Conservation (phyloP, 805 yeast genomes). For the Torulaspora franciscae region DNA sequence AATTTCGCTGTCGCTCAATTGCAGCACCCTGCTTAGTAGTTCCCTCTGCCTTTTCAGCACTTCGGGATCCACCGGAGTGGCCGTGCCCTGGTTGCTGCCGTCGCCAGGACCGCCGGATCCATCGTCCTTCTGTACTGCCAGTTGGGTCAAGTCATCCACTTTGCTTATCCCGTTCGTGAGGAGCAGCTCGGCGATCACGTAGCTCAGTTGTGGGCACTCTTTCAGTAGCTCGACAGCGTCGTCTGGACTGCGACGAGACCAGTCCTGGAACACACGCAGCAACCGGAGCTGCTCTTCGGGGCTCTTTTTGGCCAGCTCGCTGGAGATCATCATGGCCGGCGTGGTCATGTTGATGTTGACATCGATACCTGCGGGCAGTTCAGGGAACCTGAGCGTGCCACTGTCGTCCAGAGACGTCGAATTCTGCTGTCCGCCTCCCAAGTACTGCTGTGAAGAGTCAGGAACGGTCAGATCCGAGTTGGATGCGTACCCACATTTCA, state of each 20-base stretch:
- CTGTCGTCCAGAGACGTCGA: constrained; percentile 11
- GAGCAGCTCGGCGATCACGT: constrained; percentile 74
- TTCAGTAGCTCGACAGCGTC: constrained; percentile 56
- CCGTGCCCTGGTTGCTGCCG: constrained; percentile 12
- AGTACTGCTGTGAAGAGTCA: constrained; percentile 9
- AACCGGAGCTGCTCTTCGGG: constrained; percentile 28
- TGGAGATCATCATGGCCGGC: constrained; percentile 38
- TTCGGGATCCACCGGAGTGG: constrained; percentile 23
- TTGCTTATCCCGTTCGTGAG: constrained; percentile 37
- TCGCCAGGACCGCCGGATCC: constrained; percentile 27
- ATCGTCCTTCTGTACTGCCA: constrained; percentile 30
- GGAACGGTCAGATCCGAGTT: constrained; percentile 39
- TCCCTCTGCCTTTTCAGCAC: constrained; percentile 39
- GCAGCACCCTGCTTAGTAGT: constrained; percentile 48
- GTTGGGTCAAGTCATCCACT: constrained; percentile 34
- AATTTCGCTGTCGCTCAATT: constrained; percentile 49
- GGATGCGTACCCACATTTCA: constrained; percentile 71
- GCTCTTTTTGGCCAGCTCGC: constrained; percentile 27
- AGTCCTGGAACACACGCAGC: constrained; percentile 40
- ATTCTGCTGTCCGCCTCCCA: constrained; percentile 7
- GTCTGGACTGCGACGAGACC: constrained; percentile 53
- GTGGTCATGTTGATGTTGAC: constrained; percentile 39
- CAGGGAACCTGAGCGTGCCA: constrained; percentile 36
- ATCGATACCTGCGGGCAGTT: constrained; percentile 52
- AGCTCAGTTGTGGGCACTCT: constrained; percentile 75